phyloP scores from a whole-genome alignment of 2,329 filamentous ascomycete species.

The Huntiella savannae region DNA sequence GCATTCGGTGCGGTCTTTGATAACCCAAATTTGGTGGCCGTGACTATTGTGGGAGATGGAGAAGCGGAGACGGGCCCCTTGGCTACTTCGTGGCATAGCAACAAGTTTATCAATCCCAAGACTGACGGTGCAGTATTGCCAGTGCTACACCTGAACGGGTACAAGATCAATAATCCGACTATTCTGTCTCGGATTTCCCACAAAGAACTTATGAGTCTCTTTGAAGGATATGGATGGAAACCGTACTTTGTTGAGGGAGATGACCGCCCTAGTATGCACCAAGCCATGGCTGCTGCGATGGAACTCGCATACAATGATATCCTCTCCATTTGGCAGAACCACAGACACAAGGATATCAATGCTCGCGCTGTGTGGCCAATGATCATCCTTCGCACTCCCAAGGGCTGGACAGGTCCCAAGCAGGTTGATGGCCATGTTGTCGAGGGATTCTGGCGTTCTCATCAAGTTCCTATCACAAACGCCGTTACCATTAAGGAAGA shows the following conservation, averaged over 20 bases:
- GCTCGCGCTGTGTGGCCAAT: constrained; percentile 60
- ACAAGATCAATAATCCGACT: constrained; percentile 72
- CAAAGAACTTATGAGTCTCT: constrained; percentile 49
- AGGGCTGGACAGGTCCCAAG: constrained; percentile 62
- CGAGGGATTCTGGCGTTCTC: constrained; percentile 60
- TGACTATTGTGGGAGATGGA: constrained; percentile 65
- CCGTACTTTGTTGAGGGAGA: constrained; percentile 67
- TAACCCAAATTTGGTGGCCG: constrained; percentile 51
- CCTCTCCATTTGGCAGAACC: constrained; percentile 47
- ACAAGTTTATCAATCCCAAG: constrained; percentile 64
- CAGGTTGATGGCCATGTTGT: constrained; percentile 52
- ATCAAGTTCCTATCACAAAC: constrained; percentile 60
- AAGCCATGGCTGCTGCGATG: constrained; percentile 61
- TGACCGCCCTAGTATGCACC: constrained; percentile 57
- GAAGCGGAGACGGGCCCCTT: constrained; percentile 67
- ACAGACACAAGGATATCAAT: constrained; percentile 48
- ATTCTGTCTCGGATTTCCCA: constrained; percentile 55
- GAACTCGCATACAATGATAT: constrained; percentile 57
- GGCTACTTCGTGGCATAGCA: constrained; percentile 66
- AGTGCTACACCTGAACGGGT: constrained; percentile 61
- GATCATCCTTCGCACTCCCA: constrained; percentile 58
- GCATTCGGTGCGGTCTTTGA: constrained; percentile 64
- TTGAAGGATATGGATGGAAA: constrained; percentile 58
- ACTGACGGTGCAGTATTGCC: constrained; percentile 61
- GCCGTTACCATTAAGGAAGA: constrained; percentile 45